phyloP scores from a whole-genome alignment of 352 stramenopile species.

The Phytophthora idaei region DNA sequence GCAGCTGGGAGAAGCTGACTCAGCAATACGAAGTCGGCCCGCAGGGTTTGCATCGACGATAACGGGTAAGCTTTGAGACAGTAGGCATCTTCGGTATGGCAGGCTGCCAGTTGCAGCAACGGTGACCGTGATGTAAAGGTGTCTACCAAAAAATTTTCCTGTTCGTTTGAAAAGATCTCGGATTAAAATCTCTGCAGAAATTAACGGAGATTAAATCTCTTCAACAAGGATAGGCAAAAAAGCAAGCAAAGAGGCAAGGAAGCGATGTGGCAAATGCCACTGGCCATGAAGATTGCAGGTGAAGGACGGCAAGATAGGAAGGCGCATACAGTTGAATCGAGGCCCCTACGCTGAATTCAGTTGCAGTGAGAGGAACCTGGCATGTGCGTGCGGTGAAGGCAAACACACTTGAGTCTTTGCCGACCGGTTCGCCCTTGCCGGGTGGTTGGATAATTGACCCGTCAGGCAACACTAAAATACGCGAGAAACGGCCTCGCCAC shows the following conservation, averaged over 20 bases:
- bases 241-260: background rate
- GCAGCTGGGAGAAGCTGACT: conserved; percentile 7
- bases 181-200: conserved; percentile 7
- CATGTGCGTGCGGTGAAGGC: background rate
- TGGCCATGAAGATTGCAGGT: background rate
- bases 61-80: too few relatives aligned
- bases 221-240: conserved; percentile 7
- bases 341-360: background rate
- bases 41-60: background rate
- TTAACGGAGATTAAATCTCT: conserved; percentile 17
- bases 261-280: background rate
- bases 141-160: background rate
- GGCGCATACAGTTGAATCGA: background rate
- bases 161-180: background rate
- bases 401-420: too few relatives aligned
- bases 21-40: conserved; percentile 6
- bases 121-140: conserved; percentile 14
- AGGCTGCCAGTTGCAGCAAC: background rate
- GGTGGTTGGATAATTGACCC: conserved; percentile 12
- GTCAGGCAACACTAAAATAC: background rate
- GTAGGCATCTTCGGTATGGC: background rate
- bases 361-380: background rate
- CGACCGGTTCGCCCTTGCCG: background rate
- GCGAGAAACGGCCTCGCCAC: too few relatives aligned
- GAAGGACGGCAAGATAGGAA: background rate